phyloP scores from a whole-genome alignment of 805 yeast genomes.

The Metschnikowia rubicola region DNA sequence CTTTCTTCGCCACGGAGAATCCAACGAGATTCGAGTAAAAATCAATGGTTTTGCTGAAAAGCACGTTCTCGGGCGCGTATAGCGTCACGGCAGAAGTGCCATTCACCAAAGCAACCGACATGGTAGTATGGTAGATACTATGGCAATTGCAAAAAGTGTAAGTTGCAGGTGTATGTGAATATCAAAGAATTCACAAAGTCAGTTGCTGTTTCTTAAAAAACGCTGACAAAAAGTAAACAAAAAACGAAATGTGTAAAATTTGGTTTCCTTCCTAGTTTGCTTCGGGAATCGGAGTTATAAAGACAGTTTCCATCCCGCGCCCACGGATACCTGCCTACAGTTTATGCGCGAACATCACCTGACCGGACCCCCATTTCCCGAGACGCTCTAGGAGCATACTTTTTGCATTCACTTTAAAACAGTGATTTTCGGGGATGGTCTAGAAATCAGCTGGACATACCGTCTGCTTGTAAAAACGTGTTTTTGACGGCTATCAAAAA shows the following conservation, averaged over 20 bases:
- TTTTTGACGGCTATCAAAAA: no score
- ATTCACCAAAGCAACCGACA: conserved; percentile 39
- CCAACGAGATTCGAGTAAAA: conserved; percentile 56
- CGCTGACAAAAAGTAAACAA: neutral
- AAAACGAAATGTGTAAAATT: neutral
- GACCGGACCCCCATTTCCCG: conserved; percentile 16
- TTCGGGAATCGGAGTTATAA: conserved; percentile 9
- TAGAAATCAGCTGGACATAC: no score
- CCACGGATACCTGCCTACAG: neutral
- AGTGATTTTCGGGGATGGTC: neutral
- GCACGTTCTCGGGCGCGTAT: conserved; percentile 46
- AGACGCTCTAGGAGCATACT: neutral
- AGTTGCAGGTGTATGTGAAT: no score
- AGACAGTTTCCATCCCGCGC: neutral
- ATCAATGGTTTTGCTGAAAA: conserved; percentile 44
- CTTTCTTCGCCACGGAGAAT: conserved; percentile 21
- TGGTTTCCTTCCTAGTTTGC: neutral
- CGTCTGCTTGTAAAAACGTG: no score
- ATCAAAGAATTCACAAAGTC: no score
- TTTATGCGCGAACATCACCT: conserved; percentile 14
- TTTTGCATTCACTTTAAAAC: neutral
- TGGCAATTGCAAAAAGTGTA: no score
- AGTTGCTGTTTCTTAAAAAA: no score
- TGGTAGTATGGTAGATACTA: neutral
- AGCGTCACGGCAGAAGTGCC: conserved; percentile 53